Percentiles rank a stretch among this genome's conserved stretches.
Evolutionary conservation across 2,329 filamentous ascomycete species (phyloP).

Genomic region (Decorospora gaudefroyi): DNA sequence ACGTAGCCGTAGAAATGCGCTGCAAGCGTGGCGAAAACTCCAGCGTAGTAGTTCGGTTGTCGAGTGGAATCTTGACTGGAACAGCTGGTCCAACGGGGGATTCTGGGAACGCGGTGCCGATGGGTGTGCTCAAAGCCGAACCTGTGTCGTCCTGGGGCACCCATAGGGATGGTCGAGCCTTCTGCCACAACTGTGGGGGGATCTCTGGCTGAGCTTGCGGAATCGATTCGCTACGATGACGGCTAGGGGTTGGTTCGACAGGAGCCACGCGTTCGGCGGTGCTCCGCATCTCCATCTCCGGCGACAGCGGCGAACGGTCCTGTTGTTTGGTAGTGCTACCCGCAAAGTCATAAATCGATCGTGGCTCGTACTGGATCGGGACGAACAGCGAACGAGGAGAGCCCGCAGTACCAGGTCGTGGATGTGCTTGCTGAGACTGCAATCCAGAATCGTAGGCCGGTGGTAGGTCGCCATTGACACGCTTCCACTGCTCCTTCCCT

Average conservation of each 20-base stretch:
- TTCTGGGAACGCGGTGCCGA: conserved; percentile 12
- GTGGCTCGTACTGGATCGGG: conserved; percentile 3
- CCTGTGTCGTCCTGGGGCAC: neutral
- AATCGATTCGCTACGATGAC: neutral
- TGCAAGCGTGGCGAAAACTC: neutral
- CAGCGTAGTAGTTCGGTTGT: too few relatives aligned
- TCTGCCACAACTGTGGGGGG: conserved; percentile 20
- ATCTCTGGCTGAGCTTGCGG: conserved; percentile 12
- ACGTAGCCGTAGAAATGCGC: neutral
- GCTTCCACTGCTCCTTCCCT: conserved; percentile 19
- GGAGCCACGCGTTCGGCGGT: neutral
- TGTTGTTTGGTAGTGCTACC: neutral
- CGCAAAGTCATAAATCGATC: neutral
- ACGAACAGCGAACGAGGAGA: too few relatives aligned
- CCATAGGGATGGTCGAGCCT: conserved; percentile 19
- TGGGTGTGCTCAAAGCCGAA: conserved; percentile 18
- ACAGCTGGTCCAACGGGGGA: neutral
- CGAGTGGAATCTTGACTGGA: neutral
- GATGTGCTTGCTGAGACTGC: neutral
- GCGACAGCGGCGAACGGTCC: neutral
- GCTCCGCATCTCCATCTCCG: conserved; percentile 1
- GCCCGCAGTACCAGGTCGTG: too few relatives aligned
- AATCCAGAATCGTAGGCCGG: conserved; percentile 2
- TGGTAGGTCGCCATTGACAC: neutral
- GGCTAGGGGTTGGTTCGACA: neutral